A percentile compares a stretch with the other conserved stretches of the same genome.
Evolutionary conservation across 257 asterid species (phyloP).

Genomic region (Nicotiana undulata): DNA sequence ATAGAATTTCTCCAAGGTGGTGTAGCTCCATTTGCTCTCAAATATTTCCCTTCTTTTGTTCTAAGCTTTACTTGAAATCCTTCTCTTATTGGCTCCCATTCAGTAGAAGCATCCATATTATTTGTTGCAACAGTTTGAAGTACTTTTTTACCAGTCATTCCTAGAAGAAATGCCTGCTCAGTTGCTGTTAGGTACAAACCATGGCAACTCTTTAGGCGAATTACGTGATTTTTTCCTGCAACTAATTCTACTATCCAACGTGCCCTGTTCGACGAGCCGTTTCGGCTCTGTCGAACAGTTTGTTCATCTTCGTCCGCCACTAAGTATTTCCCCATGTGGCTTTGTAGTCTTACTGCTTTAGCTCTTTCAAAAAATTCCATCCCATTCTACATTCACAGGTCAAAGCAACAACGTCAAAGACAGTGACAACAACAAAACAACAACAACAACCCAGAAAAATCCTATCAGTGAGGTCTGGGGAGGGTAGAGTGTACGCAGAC

Average conservation of each 20-base stretch:
- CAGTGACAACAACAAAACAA: no score
- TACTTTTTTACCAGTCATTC: constrained; percentile 72
- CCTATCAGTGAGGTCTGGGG: no score
- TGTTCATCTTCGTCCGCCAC: constrained; percentile 33
- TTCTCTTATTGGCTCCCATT: constrained; percentile 72
- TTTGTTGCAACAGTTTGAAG: constrained; percentile 33
- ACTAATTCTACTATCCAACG: constrained; percentile 63
- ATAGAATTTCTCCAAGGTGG: constrained; percentile 80
- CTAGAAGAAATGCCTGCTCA: constrained; percentile 50
- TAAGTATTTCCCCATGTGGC: constrained; percentile 30
- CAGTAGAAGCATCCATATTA: constrained; percentile 20
- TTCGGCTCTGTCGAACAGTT: constrained; percentile 30
- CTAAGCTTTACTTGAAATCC: constrained; percentile 52
- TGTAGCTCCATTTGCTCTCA: constrained; percentile 74
- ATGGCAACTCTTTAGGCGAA: constrained; percentile 62
- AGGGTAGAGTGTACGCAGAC: no score
- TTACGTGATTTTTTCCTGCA: constrained; percentile 31
- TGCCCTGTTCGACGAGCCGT: constrained; percentile 22
- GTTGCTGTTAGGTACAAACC: constrained; percentile 69
- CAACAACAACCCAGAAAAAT: no score
- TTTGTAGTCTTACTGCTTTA: constrained; percentile 24
- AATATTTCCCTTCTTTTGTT: constrained; percentile 50
- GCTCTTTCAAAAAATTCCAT: constrained; percentile 31
- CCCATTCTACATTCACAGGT: neutral
- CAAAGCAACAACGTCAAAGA: neutral